phyloP scores from a whole-genome alignment of 192 early-diverging fungal genomes.

The Globomyces pollinis-pini region DNA sequence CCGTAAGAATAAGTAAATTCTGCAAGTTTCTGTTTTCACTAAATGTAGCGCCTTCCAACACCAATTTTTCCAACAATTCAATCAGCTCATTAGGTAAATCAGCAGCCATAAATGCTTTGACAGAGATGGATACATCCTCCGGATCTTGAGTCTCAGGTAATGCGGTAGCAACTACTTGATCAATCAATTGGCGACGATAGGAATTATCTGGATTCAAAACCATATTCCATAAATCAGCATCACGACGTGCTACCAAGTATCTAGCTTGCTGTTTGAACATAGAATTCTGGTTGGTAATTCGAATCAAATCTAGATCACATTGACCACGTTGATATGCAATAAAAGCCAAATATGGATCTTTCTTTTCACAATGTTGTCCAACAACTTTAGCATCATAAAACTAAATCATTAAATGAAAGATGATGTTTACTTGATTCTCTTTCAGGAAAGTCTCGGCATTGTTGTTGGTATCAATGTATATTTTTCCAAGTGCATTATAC shows the following conservation, averaged over 20 bases:
- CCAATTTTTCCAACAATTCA: constrained; percentile 92
- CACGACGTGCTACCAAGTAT: constrained; percentile 86
- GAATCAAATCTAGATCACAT: constrained; percentile 88
- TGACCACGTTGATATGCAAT: constrained; percentile 91
- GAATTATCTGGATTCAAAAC: constrained; percentile 73
- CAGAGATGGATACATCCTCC: constrained; percentile 94
- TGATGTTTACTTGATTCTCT: constrained; percentile 61
- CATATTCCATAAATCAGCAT: constrained; percentile 74
- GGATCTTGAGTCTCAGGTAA: constrained; percentile 93
- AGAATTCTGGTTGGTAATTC: constrained; percentile 94
- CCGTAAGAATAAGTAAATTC: constrained; percentile 95
- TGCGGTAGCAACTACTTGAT: constrained; percentile 86
- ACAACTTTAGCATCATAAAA: constrained; percentile 85
- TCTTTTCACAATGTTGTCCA: constrained; percentile 98
- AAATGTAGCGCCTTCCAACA: constrained; percentile 86
- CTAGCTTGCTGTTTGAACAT: constrained; percentile 99
- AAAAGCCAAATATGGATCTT: constrained; percentile 92
- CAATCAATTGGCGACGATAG: constrained; percentile 81
- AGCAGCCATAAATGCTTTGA: constrained; percentile 98
- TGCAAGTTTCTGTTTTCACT: constrained; percentile 94
- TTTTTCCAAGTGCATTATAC: constrained; percentile 97
- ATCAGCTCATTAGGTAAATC: constrained; percentile 94
- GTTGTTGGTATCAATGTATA: constrained; percentile 99
- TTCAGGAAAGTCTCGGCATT: constrained; percentile 93
- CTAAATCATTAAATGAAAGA: constrained; percentile 34